A percentile compares a stretch with the other conserved stretches of the same genome.
Conservation (phyloP, 345 rosid genomes). For the Leavenworthia alabamica region DNA sequence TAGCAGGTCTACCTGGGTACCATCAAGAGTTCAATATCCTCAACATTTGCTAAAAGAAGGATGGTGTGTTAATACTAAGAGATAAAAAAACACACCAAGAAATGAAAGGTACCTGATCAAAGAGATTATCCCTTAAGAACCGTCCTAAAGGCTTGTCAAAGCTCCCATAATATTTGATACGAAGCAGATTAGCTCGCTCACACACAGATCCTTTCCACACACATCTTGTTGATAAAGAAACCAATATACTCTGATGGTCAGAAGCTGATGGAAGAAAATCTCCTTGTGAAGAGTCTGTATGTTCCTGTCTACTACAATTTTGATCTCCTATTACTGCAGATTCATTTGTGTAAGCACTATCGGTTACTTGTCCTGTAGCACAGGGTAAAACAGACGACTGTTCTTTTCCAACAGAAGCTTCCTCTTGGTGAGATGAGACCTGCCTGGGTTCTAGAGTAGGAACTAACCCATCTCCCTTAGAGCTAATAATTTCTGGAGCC, state of each 20-base stretch:
- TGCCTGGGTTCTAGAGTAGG: constrained; percentile 33
- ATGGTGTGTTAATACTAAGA: neutral
- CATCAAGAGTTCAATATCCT: neutral
- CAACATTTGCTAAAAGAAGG: constrained; percentile 9
- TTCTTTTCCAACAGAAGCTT: constrained; percentile 17
- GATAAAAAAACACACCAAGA: neutral
- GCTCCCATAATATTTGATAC: constrained; percentile 91
- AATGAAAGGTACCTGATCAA: constrained; percentile 63
- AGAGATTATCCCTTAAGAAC: constrained; percentile 74
- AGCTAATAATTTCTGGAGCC: constrained; percentile 19
- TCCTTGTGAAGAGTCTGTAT: constrained; percentile 51
- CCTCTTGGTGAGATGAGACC: constrained; percentile 16
- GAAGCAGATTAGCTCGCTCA: constrained; percentile 74
- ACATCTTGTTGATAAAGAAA: constrained; percentile 85
- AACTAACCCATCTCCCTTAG: constrained; percentile 29
- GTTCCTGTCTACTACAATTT: constrained; percentile 32
- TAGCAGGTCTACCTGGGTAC: constrained; percentile 16
- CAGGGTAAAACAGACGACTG: constrained; percentile 21
- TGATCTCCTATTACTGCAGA: constrained; percentile 28
- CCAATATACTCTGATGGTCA: constrained; percentile 95
- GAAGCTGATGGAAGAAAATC: constrained; percentile 90
- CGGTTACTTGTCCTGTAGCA: constrained; percentile 24
- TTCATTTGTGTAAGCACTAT: constrained; percentile 17
- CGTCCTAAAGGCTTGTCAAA: constrained; percentile 95
- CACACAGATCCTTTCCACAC: constrained; percentile 93